These are phyloP conservation scores for Colletotrichum sp. DNA, from an alignment of 2,329 filamentous ascomycete species.

Conservation along the genomic window DNA sequence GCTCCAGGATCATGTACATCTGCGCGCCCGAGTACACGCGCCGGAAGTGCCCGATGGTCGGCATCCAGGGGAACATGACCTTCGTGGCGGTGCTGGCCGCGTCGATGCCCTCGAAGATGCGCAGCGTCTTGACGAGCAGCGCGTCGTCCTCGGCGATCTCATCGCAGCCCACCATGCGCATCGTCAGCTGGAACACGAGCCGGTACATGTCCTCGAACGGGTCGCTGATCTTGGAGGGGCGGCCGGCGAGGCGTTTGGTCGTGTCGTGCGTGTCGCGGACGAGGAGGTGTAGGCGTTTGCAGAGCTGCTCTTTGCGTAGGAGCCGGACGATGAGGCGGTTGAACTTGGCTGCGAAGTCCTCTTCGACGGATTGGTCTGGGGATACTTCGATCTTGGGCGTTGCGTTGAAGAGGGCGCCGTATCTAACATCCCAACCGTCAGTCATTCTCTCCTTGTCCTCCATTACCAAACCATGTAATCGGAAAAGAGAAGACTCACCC, in stretches of 20 bases:
- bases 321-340: slow-evolving; percentile 33
- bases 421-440: slow-evolving; percentile 21
- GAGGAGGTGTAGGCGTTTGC: slow-evolving; percentile 43
- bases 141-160: slow-evolving; percentile 55
- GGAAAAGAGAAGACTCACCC: slow-evolving; percentile 33
- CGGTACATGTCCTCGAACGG: slow-evolving; percentile 59
- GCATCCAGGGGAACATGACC: slow-evolving; percentile 59
- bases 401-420: slow-evolving; percentile 34
- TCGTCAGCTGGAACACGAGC: slow-evolving; percentile 61
- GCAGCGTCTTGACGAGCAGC: slow-evolving; percentile 45
- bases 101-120: slow-evolving; percentile 53
- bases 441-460: accelerated
- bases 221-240: slow-evolving; percentile 40
- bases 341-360: slow-evolving; percentile 30
- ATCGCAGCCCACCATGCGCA: slow-evolving; percentile 56
- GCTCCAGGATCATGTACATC: slow-evolving; percentile 53
- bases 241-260: slow-evolving; percentile 38
- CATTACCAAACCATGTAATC: not conserved
- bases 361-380: not conserved
- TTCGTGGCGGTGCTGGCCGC: slow-evolving; percentile 41
- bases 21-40: slow-evolving; percentile 48
- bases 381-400: slow-evolving; percentile 26
- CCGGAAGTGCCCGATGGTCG: slow-evolving; percentile 45
- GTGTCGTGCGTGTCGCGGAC: slow-evolving; percentile 43
- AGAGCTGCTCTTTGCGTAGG: slow-evolving; percentile 41